These are phyloP conservation scores for Saitozyma podzolica DNA, from an alignment of 768 basidiomycete species.

Conservation along the genomic window DNA sequence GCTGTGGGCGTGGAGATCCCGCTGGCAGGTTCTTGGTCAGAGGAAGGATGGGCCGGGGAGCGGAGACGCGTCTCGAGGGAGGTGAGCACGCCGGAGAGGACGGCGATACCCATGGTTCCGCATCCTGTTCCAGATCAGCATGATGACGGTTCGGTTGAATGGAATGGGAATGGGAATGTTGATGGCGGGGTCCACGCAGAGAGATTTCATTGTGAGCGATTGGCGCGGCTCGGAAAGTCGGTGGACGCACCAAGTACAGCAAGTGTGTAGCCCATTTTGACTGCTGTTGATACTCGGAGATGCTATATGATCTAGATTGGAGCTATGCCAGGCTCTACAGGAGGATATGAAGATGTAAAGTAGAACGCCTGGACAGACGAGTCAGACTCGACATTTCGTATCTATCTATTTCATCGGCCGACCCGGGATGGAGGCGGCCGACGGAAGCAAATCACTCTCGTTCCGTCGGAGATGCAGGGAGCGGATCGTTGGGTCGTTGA, in stretches of 20 bases:
- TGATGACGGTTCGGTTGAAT: constrained; percentile 4
- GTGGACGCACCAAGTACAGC: constrained; percentile 70
- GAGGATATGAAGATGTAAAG: no score
- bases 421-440: no score
- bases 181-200: no score
- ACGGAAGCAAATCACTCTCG: no score
- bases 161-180: no score
- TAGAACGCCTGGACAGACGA: no score
- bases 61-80: constrained; percentile 64
- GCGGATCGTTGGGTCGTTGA: no score
- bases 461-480: no score
- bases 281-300: not conserved
- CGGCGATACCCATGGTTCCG: constrained; percentile 96
- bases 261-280: constrained; percentile 83
- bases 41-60: constrained; percentile 58
- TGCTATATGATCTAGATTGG: no score
- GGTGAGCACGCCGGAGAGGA: constrained; percentile 86
- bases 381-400: no score
- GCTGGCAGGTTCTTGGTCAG: constrained; percentile 46
- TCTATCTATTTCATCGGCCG: no score
- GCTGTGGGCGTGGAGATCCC: constrained; percentile 70
- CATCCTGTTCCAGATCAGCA: constrained; percentile 65
- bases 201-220: not conserved
- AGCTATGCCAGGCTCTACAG: no score
- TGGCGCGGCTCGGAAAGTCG: constrained; percentile 16